Conservation (phyloP, 129 eudicot genomes). For the Erigeron canadensis region DNA sequence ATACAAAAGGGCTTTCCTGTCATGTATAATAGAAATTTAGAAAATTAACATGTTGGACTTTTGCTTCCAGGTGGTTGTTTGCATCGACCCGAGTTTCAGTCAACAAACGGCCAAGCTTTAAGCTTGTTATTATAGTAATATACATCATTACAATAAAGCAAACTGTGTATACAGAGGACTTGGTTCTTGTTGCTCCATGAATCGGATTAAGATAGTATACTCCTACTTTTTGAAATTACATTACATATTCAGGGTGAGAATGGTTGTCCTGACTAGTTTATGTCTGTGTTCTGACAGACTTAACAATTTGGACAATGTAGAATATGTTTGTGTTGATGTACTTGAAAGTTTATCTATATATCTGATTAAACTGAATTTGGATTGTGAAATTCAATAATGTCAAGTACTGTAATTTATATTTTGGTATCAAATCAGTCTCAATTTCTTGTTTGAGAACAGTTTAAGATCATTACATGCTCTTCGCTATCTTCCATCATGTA, state of each 20-base stretch:
- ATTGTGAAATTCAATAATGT: background rate
- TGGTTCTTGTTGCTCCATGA: background rate
- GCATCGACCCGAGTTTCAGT: constrained; percentile 76
- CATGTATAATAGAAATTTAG: background rate
- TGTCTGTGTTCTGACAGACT: constrained; percentile 9
- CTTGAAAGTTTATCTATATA: background rate
- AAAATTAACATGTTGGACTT: constrained; percentile 8
- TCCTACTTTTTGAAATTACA: constrained; percentile 6
- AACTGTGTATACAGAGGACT: background rate
- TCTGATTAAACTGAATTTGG: background rate
- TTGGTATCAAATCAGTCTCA: background rate
- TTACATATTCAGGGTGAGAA: background rate
- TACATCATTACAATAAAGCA: background rate
- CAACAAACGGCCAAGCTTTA: constrained; percentile 61
- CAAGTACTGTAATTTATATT: background rate
- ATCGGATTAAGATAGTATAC: constrained; percentile 11
- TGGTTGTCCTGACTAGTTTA: background rate
- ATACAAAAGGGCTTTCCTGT: background rate
- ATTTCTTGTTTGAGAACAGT: background rate
- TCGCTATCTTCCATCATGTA: too few species aligned
- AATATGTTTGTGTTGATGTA: background rate
- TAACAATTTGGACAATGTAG: background rate
- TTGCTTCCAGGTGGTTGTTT: constrained; percentile 73
- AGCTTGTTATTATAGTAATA: constrained; percentile 14
- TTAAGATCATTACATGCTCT: background rate